phyloP scores from a whole-genome alignment of 805 yeast species.

The Metschnikowia noctiluminum region DNA sequence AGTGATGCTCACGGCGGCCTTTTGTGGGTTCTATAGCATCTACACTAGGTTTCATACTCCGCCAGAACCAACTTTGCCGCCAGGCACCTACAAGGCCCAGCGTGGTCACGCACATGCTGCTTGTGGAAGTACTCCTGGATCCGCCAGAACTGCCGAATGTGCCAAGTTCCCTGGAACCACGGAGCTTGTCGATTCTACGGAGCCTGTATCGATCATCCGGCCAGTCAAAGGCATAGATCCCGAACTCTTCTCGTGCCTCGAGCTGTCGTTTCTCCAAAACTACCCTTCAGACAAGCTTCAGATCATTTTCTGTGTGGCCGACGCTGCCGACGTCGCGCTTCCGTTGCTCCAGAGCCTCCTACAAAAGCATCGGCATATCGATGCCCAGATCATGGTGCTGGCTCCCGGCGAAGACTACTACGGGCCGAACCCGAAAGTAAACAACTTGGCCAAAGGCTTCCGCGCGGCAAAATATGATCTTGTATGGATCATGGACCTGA shows the following conservation, averaged over 20 bases:
- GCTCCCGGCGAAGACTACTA: slow-evolving; percentile 46
- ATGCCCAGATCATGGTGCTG: slow-evolving; percentile 53
- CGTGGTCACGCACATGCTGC: too few species aligned
- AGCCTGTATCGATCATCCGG: slow-evolving; percentile 67
- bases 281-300: slow-evolving; percentile 62
- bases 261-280: slow-evolving; percentile 62
- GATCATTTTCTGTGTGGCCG: slow-evolving; percentile 73
- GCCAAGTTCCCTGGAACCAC: too few species aligned
- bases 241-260: slow-evolving; percentile 64
- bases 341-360: slow-evolving; percentile 52
- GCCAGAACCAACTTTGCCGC: slow-evolving; percentile 14
- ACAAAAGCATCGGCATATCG: slow-evolving; percentile 50
- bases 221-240: slow-evolving; percentile 86
- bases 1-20: slow-evolving; percentile 35
- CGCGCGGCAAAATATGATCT: slow-evolving; percentile 64
- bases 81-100: too few species aligned
- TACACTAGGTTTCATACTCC: slow-evolving; percentile 25
- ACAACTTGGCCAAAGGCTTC: slow-evolving; percentile 82
- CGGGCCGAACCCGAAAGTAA: slow-evolving; percentile 89
- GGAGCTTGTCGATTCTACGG: slow-evolving; percentile 7
- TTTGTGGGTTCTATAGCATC: slow-evolving; percentile 40
- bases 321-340: slow-evolving; percentile 59
- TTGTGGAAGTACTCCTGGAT: too few species aligned
- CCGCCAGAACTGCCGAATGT: too few species aligned
- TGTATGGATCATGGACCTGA: slow-evolving; percentile 83